Base-by-base conservation (phyloP, 176 grass and related monocot species). In the Eremochloa ophiuroides region DNA sequence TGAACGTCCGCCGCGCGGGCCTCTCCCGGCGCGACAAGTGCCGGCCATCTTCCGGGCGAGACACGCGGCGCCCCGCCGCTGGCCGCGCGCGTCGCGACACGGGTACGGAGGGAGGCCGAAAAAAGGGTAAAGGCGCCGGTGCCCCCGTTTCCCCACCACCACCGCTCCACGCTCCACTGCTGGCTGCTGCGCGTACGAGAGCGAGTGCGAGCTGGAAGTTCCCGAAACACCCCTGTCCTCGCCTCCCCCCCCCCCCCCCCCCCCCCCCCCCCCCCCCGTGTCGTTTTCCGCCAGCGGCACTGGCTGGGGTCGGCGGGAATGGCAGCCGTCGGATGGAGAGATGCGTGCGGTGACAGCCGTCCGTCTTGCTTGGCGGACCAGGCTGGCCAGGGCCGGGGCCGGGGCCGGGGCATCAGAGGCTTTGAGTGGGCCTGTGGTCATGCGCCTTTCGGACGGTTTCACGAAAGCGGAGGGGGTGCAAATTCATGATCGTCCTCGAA, bases 1-100 rank as follows among this genome's bases (percentile, higher is more conserved):
- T 91, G 92, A 18, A 18, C 62, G 44, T n/a, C 47, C 11, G 17
- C 55, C 12, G 31, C 53, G 0, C 22, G 16, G 16, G 71, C 79
- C 83, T 82, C 76, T 62, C 31, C 7, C 15, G 15, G 10, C 16
- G 26, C n/a, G 78, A 43, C 87, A 84, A 26, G 61, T 79, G 81
- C 73, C 74, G 3, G 1, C 40, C 16, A 4, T 17, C 5, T 25
- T 10, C 6, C 10, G 37, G 22, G 7, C 14, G 2, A 14, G 74
- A 59, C 91, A 85, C 76, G 78, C 82, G 86, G 42, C 83, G 28
- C 15, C 0, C 10, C 31, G 22, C 14, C 41, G 27, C 62, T 79
- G 76, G 44, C 14, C 28, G n/a, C 17, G 7, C 68, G 64, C 74
- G 80, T 86, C 83, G 80, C 90, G 78, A 92, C 79, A 79, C 15